phyloP scores from a whole-genome alignment of 2,329 filamentous ascomycete genomes.

The Byssochlamys sp. region DNA sequence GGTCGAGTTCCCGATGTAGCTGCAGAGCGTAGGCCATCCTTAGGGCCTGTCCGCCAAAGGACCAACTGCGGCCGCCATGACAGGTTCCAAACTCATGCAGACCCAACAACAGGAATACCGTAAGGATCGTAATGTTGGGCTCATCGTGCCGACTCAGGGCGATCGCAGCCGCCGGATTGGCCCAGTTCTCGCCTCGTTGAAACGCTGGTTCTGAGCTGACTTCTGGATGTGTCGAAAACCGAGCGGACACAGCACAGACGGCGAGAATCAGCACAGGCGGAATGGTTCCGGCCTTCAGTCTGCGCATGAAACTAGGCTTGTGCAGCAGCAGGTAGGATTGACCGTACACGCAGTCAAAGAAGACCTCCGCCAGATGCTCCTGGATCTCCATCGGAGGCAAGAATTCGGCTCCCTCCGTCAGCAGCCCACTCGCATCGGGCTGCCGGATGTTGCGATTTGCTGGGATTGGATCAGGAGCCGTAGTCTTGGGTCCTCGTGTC shows the following conservation, averaged over 20 bases:
- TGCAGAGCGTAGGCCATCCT: conserved; percentile 95
- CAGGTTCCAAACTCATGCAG: conserved; percentile 95
- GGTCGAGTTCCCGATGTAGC: conserved; percentile 80
- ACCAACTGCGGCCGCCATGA: conserved; percentile 91
- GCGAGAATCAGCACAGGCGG: conserved; percentile 88
- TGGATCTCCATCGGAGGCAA: conserved; percentile 80
- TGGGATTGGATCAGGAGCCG: conserved; percentile 41
- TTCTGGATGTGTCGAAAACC: conserved; percentile 82
- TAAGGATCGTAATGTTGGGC: conserved; percentile 91
- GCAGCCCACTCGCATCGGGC: conserved; percentile 63
- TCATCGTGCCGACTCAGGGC: conserved; percentile 80
- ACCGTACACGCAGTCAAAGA: conserved; percentile 91
- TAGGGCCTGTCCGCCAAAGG: conserved; percentile 86
- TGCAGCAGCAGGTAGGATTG: conserved; percentile 91
- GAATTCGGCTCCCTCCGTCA: conserved; percentile 72
- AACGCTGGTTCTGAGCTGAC: conserved; percentile 69
- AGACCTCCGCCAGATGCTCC: conserved; percentile 85
- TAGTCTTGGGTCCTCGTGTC: conserved; percentile 52
- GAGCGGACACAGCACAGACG: conserved; percentile 87
- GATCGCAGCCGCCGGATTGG: conserved; percentile 74
- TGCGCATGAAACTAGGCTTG: conserved; percentile 93
- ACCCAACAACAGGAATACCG: conserved; percentile 76
- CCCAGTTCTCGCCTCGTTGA: conserved; percentile 84
- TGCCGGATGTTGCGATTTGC: conserved; percentile 52
- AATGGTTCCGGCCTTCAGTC: conserved; percentile 61